phyloP scores from a whole-genome alignment of 495 filamentous ascomycete genomes.

The Glutinoglossum americanum region DNA sequence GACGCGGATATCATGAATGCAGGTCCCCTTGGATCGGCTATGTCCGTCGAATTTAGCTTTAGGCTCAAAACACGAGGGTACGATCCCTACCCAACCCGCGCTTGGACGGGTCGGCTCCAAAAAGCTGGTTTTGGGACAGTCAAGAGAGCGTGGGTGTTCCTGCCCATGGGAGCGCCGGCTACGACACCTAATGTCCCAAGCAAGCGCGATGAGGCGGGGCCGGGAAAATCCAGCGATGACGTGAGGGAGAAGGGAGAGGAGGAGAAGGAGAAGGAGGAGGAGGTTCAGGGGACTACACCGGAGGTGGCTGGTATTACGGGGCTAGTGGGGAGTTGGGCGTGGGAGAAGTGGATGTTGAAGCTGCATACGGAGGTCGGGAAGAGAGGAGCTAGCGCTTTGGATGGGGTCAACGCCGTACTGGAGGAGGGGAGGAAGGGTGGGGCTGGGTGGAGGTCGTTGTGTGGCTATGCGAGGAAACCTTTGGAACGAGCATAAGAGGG shows the following conservation, averaged over 20 bases:
- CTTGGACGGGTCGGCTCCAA: slow-evolving; percentile 52
- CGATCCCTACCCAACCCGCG: slow-evolving; percentile 62
- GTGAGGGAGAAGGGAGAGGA: too few relatives aligned
- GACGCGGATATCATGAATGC: slow-evolving; percentile 77
- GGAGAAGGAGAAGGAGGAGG: too few relatives aligned
- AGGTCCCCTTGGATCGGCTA: slow-evolving; percentile 52
- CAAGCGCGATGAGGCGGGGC: slow-evolving; percentile 12
- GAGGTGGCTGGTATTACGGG: slow-evolving; percentile 57
- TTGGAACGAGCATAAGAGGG: not conserved
- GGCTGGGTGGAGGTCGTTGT: slow-evolving; percentile 68
- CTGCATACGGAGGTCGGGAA: slow-evolving; percentile 59
- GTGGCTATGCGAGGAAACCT: slow-evolving; percentile 81
- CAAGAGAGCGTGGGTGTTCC: slow-evolving; percentile 73
- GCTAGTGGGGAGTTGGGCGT: slow-evolving; percentile 70
- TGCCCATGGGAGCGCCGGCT: slow-evolving; percentile 55
- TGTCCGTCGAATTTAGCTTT: slow-evolving; percentile 74
- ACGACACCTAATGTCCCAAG: not conserved
- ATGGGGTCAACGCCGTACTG: slow-evolving; percentile 56
- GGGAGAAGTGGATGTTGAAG: slow-evolving; percentile 91
- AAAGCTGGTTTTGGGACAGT: slow-evolving; percentile 53
- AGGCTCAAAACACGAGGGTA: slow-evolving; percentile 71
- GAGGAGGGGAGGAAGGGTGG: slow-evolving; percentile 66
- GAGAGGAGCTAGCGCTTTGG: slow-evolving; percentile 25
- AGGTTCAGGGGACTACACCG: slow-evolving; percentile 39
- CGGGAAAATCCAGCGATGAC: slow-evolving; percentile 30